Evolutionary conservation across 306 rosid genomes (phyloP).

Genomic region (Abrus precatorius): DNA sequence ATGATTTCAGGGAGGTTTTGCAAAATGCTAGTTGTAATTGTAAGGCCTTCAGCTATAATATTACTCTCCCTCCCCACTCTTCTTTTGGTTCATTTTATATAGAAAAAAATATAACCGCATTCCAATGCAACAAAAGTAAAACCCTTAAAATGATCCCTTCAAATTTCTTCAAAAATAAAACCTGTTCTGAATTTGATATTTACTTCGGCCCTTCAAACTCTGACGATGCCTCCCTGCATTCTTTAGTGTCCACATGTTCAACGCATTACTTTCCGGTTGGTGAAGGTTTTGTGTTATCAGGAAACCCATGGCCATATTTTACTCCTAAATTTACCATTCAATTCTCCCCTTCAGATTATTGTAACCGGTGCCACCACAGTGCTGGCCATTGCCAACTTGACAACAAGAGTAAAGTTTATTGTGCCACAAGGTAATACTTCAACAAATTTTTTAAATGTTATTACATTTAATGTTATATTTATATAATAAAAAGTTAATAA

Average conservation of each 20-base stretch:
- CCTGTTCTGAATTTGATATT: slow-evolving; percentile 7
- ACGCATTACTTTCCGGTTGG: slow-evolving; percentile 38
- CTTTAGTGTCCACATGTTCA: slow-evolving; percentile 48
- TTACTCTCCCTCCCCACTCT: slow-evolving; percentile 36
- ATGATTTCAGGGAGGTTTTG: not conserved
- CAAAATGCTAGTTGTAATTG: slow-evolving; percentile 28
- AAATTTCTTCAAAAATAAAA: not conserved
- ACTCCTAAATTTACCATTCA: slow-evolving; percentile 17
- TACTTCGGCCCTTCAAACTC: not conserved
- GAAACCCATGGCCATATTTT: slow-evolving; percentile 13
- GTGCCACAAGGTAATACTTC: slow-evolving; percentile 49
- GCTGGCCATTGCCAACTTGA: slow-evolving; percentile 11
- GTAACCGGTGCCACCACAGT: not conserved
- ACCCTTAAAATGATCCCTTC: not conserved
- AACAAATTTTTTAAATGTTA: not conserved
- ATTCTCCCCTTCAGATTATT: not conserved
- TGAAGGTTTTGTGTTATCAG: no score
- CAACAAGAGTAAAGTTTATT: not conserved
- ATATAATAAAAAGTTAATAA: no score
- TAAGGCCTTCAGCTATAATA: not conserved
- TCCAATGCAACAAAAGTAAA: slow-evolving; percentile 39
- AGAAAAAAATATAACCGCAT: not conserved
- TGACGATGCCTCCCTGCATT: not conserved
- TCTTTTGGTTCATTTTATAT: slow-evolving; percentile 5
- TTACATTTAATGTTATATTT: no score